These are phyloP conservation scores for Colletotrichum karsti DNA, from an alignment of 2,329 filamentous ascomycete genomes.

Conservation along the genomic window DNA sequence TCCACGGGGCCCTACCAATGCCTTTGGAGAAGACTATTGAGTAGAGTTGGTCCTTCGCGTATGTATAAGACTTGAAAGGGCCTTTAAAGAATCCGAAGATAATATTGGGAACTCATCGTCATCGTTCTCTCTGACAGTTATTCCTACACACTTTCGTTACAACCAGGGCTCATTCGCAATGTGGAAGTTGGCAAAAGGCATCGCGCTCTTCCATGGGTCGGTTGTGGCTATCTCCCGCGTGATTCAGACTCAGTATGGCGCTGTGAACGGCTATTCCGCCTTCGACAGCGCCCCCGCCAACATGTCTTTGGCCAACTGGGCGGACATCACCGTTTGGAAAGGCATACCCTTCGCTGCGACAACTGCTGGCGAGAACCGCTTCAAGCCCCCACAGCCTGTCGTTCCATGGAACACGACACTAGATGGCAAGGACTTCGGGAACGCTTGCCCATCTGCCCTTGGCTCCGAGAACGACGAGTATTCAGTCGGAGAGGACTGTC, in stretches of 20 bases:
- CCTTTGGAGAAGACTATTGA: no score
- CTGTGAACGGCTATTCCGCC: neutral
- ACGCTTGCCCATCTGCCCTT: neutral
- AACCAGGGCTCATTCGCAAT: neutral
- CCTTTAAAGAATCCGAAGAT: no score
- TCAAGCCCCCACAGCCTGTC: neutral
- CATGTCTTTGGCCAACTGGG: slow-evolving; percentile 16
- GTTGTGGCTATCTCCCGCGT: neutral
- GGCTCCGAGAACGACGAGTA: neutral
- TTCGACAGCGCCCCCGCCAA: neutral
- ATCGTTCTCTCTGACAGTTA: no score
- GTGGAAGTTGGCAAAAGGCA: neutral
- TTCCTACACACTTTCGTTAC: neutral
- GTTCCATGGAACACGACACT: neutral
- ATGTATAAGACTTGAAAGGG: no score
- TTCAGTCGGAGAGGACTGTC: slow-evolving; percentile 39
- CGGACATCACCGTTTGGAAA: neutral
- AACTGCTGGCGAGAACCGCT: neutral
- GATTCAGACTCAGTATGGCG: neutral
- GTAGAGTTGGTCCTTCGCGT: no score
- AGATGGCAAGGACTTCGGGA: neutral
- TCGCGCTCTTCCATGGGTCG: neutral
- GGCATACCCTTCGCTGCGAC: neutral
- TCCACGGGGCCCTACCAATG: no score
- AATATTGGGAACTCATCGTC: no score